Evolutionary conservation across 495 filamentous ascomycete species (phyloP).

Genomic region (Talaromyces proteolyticus): DNA sequence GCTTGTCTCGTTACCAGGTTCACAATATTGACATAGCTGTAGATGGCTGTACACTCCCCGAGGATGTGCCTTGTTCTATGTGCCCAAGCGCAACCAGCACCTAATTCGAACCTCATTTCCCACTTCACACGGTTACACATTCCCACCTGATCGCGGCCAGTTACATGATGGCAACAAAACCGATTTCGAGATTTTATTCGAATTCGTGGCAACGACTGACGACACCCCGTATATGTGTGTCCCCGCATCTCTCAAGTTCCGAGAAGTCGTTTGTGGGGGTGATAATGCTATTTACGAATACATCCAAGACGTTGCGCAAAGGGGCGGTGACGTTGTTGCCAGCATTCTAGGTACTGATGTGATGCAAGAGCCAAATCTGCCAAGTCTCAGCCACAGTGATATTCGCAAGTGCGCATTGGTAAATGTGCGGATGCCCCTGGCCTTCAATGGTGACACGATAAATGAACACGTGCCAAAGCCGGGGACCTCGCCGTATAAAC

Average conservation of each 20-base stretch:
- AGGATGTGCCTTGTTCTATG: conserved; percentile 73
- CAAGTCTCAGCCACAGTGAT: conserved; percentile 32
- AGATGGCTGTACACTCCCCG: conserved; percentile 86
- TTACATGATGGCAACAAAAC: conserved; percentile 27
- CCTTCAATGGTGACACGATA: conserved; percentile 17
- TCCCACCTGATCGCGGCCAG: conserved; percentile 1
- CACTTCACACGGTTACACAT: conserved; percentile 53
- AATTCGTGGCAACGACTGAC: conserved; percentile 73
- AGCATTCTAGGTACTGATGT: conserved; percentile 63
- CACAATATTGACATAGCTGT: not conserved
- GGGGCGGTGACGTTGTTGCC: conserved; percentile 54
- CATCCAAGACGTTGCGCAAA: conserved; percentile 44
- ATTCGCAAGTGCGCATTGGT: conserved; percentile 49
- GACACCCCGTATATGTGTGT: conserved; percentile 65
- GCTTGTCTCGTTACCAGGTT: not conserved
- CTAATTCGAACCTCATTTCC: conserved; percentile 71
- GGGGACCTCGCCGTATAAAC: conserved; percentile 5
- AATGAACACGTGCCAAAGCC: conserved; percentile 18
- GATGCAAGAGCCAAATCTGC: conserved; percentile 36
- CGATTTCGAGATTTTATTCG: conserved; percentile 63
- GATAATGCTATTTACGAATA: conserved; percentile 64
- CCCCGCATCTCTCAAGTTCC: conserved; percentile 62
- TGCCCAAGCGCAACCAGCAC: conserved; percentile 64
- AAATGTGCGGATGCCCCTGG: conserved; percentile 71
- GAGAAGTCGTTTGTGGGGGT: conserved; percentile 63